Percentiles rank a stretch among this genome's conserved stretches.
Conservation (phyloP, 495 filamentous ascomycete species). For the Penicillium macrosclerotiorum region DNA sequence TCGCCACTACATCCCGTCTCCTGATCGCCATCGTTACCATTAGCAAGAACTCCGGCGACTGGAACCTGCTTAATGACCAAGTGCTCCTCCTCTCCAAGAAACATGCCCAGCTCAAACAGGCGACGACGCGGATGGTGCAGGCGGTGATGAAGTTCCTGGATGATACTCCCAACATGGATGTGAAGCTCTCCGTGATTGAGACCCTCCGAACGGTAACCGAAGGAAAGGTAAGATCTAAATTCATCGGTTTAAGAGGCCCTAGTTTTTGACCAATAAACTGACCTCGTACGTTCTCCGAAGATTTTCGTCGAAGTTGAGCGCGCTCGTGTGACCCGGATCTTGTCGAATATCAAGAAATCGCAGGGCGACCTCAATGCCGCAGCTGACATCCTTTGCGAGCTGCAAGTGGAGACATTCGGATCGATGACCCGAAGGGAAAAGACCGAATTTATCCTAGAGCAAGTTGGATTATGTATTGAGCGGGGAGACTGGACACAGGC, state of each 20-base stretch:
- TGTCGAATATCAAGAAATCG: constrained; percentile 94
- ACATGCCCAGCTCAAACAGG: constrained; percentile 99
- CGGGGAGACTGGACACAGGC: constrained; percentile 95
- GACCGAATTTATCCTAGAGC: constrained; percentile 95
- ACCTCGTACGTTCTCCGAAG: constrained; percentile 33
- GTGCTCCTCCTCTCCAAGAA: constrained; percentile 96
- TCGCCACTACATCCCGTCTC: constrained; percentile 87
- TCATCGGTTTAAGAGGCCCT: not conserved
- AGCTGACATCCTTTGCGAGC: constrained; percentile 89
- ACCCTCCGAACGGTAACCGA: constrained; percentile 95
- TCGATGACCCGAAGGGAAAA: constrained; percentile 97
- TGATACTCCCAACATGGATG: constrained; percentile 72
- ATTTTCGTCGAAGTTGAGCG: constrained; percentile 99
- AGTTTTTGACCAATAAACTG: not conserved
- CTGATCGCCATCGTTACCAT: constrained; percentile 86
- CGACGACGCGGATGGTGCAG: constrained; percentile 98
- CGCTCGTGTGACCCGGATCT: constrained; percentile 87
- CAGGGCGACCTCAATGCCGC: constrained; percentile 90
- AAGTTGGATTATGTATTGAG: constrained; percentile 93
- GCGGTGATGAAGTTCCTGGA: constrained; percentile 90
- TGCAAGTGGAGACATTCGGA: constrained; percentile 98
- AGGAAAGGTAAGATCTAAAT: constrained; percentile 67
- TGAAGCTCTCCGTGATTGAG: constrained; percentile 89
- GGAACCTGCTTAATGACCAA: constrained; percentile 93
- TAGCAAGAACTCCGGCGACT: constrained; percentile 89